Percentiles rank a stretch among this genome's conserved stretches.
phyloP scores from a whole-genome alignment of 2,329 filamentous ascomycete genomes.

The Aspergillus sp. region DNA sequence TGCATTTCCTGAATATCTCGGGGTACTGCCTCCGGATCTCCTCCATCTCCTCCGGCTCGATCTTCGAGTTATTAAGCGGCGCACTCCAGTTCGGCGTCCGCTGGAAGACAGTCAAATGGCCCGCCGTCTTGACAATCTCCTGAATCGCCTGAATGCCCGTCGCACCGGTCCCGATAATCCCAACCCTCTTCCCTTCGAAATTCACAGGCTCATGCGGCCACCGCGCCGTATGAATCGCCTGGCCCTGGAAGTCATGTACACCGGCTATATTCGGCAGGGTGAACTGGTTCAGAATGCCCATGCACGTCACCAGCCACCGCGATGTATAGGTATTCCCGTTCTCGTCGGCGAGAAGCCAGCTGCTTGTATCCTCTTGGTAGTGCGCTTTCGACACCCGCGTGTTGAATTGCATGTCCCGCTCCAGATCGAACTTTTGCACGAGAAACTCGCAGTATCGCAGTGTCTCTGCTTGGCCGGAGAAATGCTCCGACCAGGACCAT shows the following conservation, averaged over 20 bases:
- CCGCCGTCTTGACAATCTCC: slow-evolving; percentile 56
- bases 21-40: slow-evolving; percentile 35
- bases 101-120: slow-evolving; percentile 61
- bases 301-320: slow-evolving; percentile 49
- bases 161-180: slow-evolving; percentile 57
- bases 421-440: slow-evolving; percentile 44
- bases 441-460: slow-evolving; percentile 50
- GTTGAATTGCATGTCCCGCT: slow-evolving; percentile 48
- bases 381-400: slow-evolving; percentile 35
- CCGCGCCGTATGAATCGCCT: slow-evolving; percentile 55
- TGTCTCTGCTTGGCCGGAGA: slow-evolving; percentile 37
- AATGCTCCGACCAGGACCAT: slow-evolving; percentile 45
- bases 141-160: slow-evolving; percentile 60
- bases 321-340: slow-evolving; percentile 41
- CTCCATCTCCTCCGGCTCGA: neutral
- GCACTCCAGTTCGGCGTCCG: slow-evolving; percentile 66
- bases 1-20: slow-evolving; percentile 54
- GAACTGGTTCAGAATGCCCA: slow-evolving; percentile 48
- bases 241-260: slow-evolving; percentile 48
- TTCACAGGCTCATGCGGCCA: slow-evolving; percentile 53
- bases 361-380: slow-evolving; percentile 9
- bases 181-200: slow-evolving; percentile 50
- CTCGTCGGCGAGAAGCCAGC: slow-evolving; percentile 48
- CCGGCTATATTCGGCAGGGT: slow-evolving; percentile 45
- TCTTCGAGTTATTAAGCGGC: slow-evolving; percentile 49